phyloP scores from a whole-genome alignment of 73 alveolate species.

The Effrenium voratum region DNA sequence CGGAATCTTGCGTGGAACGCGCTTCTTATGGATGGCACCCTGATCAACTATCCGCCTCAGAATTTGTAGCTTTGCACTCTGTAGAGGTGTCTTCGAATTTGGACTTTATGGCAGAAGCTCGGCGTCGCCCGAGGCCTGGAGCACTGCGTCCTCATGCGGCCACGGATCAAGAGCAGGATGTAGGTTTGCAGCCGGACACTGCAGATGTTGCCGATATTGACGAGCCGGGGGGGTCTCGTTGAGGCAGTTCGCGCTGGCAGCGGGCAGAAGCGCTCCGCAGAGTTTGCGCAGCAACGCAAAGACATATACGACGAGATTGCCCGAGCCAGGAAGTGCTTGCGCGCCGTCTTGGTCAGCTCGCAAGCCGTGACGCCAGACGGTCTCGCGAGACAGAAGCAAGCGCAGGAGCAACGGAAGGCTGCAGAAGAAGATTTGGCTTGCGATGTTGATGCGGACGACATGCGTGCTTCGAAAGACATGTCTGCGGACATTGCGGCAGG shows the following conservation, averaged over 20 bases:
- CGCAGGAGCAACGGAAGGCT: neutral
- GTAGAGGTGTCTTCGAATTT: neutral
- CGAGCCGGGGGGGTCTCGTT: neutral
- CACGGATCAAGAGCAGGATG: neutral
- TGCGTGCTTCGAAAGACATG: no score
- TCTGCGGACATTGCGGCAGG: neutral
- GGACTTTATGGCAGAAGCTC: neutral
- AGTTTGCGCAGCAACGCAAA: neutral
- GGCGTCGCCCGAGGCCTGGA: neutral
- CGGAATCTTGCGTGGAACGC: no score
- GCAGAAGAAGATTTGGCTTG: neutral
- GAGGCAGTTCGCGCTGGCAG: neutral
- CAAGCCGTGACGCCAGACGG: neutral
- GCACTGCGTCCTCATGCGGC: neutral
- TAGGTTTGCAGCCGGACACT: neutral
- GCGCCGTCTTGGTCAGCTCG: neutral
- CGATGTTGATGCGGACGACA: neutral
- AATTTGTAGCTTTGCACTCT: neutral
- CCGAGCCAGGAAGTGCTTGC: neutral
- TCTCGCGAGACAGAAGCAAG: neutral
- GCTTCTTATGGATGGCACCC: neutral
- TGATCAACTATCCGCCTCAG: neutral
- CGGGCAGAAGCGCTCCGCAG: neutral
- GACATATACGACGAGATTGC: neutral
- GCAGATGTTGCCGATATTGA: neutral